These are phyloP conservation scores for Aureobasidium musti DNA, from an alignment of 2,329 filamentous ascomycete genomes.

Conservation along the genomic window DNA sequence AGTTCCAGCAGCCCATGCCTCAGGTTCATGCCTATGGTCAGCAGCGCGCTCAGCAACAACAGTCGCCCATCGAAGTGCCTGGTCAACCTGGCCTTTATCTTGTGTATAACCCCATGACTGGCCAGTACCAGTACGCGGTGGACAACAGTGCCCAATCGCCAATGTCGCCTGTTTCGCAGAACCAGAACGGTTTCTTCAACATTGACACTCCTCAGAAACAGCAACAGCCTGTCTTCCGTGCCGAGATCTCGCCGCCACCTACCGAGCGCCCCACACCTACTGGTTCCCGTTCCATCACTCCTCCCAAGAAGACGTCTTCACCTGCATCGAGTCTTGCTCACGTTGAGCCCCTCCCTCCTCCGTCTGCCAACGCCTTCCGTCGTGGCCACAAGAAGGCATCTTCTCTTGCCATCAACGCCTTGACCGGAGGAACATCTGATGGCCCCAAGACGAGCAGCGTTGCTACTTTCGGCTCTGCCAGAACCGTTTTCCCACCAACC, in stretches of 20 bases:
- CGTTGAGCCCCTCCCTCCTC: slow-evolving; percentile 74
- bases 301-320: slow-evolving; percentile 64
- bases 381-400: slow-evolving; percentile 80
- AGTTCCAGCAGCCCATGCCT: slow-evolving; percentile 46
- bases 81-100: slow-evolving; percentile 75
- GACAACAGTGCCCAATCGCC: slow-evolving; percentile 62
- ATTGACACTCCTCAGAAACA: slow-evolving; percentile 32
- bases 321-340: slow-evolving; percentile 60
- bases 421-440: slow-evolving; percentile 53
- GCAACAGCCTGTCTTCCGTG: slow-evolving; percentile 62
- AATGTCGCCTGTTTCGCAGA: slow-evolving; percentile 39
- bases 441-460: slow-evolving; percentile 71
- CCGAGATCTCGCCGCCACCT: slow-evolving; percentile 80
- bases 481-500: slow-evolving; percentile 66
- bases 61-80: slow-evolving; percentile 65
- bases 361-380: slow-evolving; percentile 88
- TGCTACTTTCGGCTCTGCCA: slow-evolving; percentile 50
- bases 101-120: slow-evolving; percentile 82
- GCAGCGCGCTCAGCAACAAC: slow-evolving; percentile 62
- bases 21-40: slow-evolving; percentile 63
- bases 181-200: slow-evolving; percentile 32
- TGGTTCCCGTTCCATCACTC: slow-evolving; percentile 63
- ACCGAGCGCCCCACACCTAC: slow-evolving; percentile 53
- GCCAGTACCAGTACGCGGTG: slow-evolving; percentile 78
- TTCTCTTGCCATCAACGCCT: slow-evolving; percentile 66